A percentile compares a stretch with the other conserved stretches of the same genome.
Evolutionary conservation across 176 grass and related monocot species (phyloP).

Genomic region (Oryza meyeriana): DNA sequence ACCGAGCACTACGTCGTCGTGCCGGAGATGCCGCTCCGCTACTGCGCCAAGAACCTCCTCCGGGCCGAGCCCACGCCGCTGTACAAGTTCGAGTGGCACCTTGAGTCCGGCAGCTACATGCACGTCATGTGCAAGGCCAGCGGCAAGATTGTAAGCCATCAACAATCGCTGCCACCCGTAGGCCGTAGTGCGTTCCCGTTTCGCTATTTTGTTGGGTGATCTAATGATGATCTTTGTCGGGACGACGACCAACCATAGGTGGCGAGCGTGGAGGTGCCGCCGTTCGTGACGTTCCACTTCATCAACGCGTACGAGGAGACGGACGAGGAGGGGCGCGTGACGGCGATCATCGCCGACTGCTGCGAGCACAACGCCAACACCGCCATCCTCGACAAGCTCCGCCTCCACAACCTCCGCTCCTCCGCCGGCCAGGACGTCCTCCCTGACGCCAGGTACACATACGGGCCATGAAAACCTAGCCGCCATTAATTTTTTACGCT

Average conservation of each 20-base stretch:
- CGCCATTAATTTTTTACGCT: not conserved
- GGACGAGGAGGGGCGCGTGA: conserved; percentile 70
- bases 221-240: not conserved
- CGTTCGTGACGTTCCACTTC: conserved; percentile 96
- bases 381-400: conserved; percentile 85
- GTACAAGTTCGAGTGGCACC: conserved; percentile 99
- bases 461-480: not conserved
- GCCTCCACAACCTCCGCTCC: conserved; percentile 67
- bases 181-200: not conserved
- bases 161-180: not conserved
- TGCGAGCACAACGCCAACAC: conserved; percentile 95
- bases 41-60: conserved; percentile 85
- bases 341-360: conserved; percentile 85
- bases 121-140: conserved; percentile 98
- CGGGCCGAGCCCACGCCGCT: conserved; percentile 90
- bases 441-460: conserved; percentile 73
- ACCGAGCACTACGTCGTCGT: conserved; percentile 88
- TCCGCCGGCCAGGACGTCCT: conserved; percentile 67
- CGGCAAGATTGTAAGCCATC: conserved; percentile 70
- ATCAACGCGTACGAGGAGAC: conserved; percentile 96
- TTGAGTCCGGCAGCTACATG: conserved; percentile 78
- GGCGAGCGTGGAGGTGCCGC: conserved; percentile 92
- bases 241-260: conserved; percentile 32
- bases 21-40: conserved; percentile 96
- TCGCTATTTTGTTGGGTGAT: not conserved